These are phyloP conservation scores for Penicillium hordei DNA, from an alignment of 2,329 filamentous ascomycete species.

Conservation along the genomic window DNA sequence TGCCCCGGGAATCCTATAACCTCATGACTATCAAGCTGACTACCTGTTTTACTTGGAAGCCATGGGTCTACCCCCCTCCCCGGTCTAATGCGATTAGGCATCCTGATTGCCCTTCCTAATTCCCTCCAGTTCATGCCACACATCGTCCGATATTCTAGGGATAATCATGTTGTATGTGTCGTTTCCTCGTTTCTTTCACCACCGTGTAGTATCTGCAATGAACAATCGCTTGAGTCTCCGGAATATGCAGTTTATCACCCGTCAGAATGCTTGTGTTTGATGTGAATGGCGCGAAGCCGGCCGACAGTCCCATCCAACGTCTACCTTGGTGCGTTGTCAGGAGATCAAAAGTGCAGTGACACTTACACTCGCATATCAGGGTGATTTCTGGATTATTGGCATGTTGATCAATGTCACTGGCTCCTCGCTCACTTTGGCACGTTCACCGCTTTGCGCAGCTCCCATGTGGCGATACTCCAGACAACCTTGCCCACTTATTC, in stretches of 20 bases:
- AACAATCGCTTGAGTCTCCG: slow-evolving; percentile 60
- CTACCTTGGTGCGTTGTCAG: slow-evolving; percentile 59
- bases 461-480: slow-evolving; percentile 61
- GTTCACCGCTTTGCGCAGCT: slow-evolving; percentile 55
- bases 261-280: slow-evolving; percentile 56
- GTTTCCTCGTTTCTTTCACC: slow-evolving; percentile 45
- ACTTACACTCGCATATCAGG: slow-evolving; percentile 60
- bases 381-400: slow-evolving; percentile 55
- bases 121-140: slow-evolving; percentile 43
- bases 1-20: not conserved
- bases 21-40: slow-evolving; percentile 1
- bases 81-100: slow-evolving; percentile 6
- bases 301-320: slow-evolving; percentile 60
- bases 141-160: slow-evolving; percentile 39
- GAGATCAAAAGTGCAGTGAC: slow-evolving; percentile 57
- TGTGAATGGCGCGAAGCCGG: slow-evolving; percentile 57
- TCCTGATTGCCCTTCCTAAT: slow-evolving; percentile 29
- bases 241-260: slow-evolving; percentile 56
- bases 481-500: slow-evolving; percentile 58
- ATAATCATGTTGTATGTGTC: slow-evolving; percentile 51
- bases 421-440: slow-evolving; percentile 52
- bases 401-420: slow-evolving; percentile 43
- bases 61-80: not conserved
- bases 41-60: not conserved
- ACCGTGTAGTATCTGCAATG: slow-evolving; percentile 60